Evolutionary conservation across 257 asterid species (phyloP), one percentile per base, ranked within the genome.

Genomic region (Verbena officinalis): DNA sequence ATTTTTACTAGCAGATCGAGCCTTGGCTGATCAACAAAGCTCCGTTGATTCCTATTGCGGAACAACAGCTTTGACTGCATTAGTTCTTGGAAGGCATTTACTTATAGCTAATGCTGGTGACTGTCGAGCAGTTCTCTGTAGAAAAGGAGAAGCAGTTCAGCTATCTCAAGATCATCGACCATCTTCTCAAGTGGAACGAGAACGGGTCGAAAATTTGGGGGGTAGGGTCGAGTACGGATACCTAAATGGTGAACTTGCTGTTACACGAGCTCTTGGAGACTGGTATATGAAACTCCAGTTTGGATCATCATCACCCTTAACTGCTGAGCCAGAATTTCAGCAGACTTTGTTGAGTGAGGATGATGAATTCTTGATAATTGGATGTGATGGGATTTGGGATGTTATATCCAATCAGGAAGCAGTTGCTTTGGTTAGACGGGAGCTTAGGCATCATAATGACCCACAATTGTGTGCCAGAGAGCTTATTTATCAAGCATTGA

Each of bases 351-450:
- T 90, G 65, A 80, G 87, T 0, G 96, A 90, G 64, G 99, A 93
- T 2, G 99, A 93, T 4, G 99, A 93, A 55, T 93, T 93, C 77
- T 55, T 93, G 85, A 90, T 93, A 43, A 77, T 93, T 39, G 97
- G 86, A 27, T 93, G 97, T 4, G 99, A 93, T 75, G 99, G 99
- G 50, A 75, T 93, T 21, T 93, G 99, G 99, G 99, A 93, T 46
- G 96, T 84, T 16, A 67, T 93, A 77, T 79, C 96, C 0, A 93
- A 90, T 75, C 87, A 93, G 80, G 97, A 87, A 12, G 97, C 97
- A 0, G 95, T 93, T 3, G 61, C 88, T 68, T 57, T 93, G 4
- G 96, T 87, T 23, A 80, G 83, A 5, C 64, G 61, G 11, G 86
- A 83, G 82, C 95, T 93, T 21, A 77, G 81, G 75, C 58, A 49